Percentiles rank a stretch among this genome's conserved stretches.
Evolutionary conservation across 805 yeast species (phyloP).

Genomic region (Wickerhamomyces chambardii): DNA sequence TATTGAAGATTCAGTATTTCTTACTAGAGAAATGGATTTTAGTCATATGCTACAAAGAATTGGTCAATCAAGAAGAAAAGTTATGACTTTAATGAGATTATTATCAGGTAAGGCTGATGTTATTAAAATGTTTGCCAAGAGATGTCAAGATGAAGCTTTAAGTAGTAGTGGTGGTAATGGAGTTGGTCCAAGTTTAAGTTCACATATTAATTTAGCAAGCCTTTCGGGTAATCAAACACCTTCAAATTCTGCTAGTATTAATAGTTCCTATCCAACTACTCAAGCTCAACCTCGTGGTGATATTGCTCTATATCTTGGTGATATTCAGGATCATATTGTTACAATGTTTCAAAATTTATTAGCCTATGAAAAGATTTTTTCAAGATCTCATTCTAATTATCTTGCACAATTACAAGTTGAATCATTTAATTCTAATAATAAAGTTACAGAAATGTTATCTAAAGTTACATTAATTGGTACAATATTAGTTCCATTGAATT

Average conservation of each 20-base stretch:
- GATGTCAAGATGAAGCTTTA: constrained; percentile 74
- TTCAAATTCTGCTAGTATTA: constrained; percentile 2
- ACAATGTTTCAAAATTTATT: constrained; percentile 90
- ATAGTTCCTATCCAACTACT: constrained; percentile 8
- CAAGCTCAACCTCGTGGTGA: constrained; percentile 73
- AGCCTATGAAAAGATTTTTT: constrained; percentile 88
- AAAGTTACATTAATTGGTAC: constrained; percentile 90
- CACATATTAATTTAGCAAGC: constrained; percentile 28
- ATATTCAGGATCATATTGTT: constrained; percentile 93
- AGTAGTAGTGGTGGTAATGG: too few relatives aligned
- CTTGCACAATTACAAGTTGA: constrained; percentile 92
- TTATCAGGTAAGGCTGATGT: constrained; percentile 94
- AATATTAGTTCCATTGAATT: constrained; percentile 78
- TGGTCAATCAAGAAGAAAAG: constrained; percentile 84
- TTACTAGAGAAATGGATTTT: constrained; percentile 67
- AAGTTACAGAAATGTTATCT: constrained; percentile 79
- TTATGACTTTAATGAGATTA: constrained; percentile 86
- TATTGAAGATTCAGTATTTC: constrained; percentile 74
- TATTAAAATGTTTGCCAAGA: constrained; percentile 89
- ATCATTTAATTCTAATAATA: constrained; percentile 77
- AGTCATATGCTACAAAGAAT: constrained; percentile 70
- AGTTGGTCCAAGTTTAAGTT: constrained; percentile 30
- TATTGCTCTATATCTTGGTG: constrained; percentile 86
- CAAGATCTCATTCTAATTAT: constrained; percentile 87
- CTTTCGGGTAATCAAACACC: constrained; percentile 10